These are phyloP conservation scores for Aphanomyces stellatus DNA, from an alignment of 352 stramenopile genomes.

Conservation along the genomic window DNA sequence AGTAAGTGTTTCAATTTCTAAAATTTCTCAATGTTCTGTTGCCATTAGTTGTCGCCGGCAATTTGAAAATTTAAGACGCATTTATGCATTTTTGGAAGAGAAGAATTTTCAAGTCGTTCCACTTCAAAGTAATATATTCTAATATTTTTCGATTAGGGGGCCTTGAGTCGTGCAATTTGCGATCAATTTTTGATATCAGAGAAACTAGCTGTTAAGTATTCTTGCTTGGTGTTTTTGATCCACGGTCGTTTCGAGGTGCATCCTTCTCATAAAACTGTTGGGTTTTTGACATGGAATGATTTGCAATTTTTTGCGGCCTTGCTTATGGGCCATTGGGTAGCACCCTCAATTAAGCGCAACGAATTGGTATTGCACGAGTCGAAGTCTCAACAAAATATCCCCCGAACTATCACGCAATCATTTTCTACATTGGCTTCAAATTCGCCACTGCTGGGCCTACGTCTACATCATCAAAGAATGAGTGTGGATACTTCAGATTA, in stretches of 20 bases:
- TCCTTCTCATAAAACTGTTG: slow-evolving; percentile 36
- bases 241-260: slow-evolving; percentile 74
- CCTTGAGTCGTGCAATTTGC: slow-evolving; percentile 33
- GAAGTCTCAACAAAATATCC: too few species aligned
- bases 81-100: slow-evolving; percentile 67
- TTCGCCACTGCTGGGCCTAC: slow-evolving; percentile 7
- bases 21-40: background rate
- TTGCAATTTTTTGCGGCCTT: slow-evolving; percentile 60
- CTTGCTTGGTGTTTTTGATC: slow-evolving; percentile 71
- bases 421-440: background rate
- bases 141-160: slow-evolving; percentile 20
- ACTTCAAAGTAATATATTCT: background rate
- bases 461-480: slow-evolving; percentile 2
- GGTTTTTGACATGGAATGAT: slow-evolving; percentile 57
- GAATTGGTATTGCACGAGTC: too few species aligned
- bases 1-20: background rate
- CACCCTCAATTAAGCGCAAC: slow-evolving; percentile 11
- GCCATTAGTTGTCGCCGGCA: slow-evolving; percentile 50
- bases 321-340: slow-evolving; percentile 69
- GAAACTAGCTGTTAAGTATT: slow-evolving; percentile 63
- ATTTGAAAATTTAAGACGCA: slow-evolving; percentile 67
- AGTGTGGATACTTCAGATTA: background rate
- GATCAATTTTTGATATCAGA: slow-evolving; percentile 64
- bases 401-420: too few species aligned
- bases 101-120: slow-evolving; percentile 49